A percentile compares a stretch with the other conserved stretches of the same genome.
Conservation (phyloP, 306 rosid species). For the Bauhinia variegata region DNA sequence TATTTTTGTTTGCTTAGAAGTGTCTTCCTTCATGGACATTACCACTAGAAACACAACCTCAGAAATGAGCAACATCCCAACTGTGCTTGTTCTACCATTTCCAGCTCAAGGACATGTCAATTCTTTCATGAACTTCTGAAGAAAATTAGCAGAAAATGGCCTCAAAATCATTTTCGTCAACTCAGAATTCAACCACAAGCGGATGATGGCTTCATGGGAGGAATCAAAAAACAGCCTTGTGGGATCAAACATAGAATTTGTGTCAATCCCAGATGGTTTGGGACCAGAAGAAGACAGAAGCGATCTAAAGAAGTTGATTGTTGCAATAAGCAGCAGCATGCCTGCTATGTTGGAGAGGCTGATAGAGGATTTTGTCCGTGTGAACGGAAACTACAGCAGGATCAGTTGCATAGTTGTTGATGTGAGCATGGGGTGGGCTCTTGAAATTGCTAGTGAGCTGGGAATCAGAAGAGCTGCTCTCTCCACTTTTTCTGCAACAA, state of each 20-base stretch:
- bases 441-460: neutral
- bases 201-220: neutral
- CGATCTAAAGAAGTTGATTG: neutral
- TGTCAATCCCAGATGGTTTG: constrained; percentile 36
- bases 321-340: constrained; percentile 12
- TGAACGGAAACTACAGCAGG: neutral
- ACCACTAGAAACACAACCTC: neutral
- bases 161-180: constrained; percentile 39
- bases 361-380: neutral
- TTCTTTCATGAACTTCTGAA: constrained; percentile 44
- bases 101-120: constrained; percentile 57
- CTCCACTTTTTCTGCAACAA: neutral
- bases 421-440: neutral
- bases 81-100: constrained; percentile 41
- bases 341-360: constrained; percentile 38
- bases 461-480: neutral
- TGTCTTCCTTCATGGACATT: no score
- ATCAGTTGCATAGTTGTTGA: neutral
- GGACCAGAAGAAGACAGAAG: constrained; percentile 27
- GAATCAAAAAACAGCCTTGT: neutral
- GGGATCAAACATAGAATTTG: neutral
- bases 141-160: constrained; percentile 36
- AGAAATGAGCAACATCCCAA: constrained; percentile 10
- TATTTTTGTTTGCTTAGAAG: no score
- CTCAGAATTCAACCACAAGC: neutral